Evolutionary conservation across 169 alveolate genomes (phyloP).

Genomic region (Plasmodium malariae): DNA sequence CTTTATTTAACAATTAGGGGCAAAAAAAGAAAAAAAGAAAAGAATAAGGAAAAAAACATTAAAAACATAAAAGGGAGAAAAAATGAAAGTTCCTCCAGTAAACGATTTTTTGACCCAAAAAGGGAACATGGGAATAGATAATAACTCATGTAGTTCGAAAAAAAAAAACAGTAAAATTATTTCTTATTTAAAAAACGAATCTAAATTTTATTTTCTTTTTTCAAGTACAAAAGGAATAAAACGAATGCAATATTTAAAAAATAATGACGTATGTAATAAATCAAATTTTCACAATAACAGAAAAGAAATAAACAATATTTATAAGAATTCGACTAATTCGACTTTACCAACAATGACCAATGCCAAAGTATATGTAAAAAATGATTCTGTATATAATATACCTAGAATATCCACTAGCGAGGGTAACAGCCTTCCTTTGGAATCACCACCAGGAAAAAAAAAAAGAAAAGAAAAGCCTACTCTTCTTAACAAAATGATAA

Average conservation of each 20-base stretch:
- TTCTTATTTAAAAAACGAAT: constrained; percentile 69
- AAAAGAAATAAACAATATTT: neutral
- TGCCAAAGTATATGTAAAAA: neutral
- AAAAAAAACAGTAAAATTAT: constrained; percentile 57
- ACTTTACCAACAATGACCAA: no score
- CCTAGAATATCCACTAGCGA: neutral
- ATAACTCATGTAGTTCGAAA: neutral
- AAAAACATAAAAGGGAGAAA: no score
- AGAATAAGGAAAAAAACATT: no score
- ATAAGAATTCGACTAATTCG: neutral
- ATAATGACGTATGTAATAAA: constrained; percentile 1
- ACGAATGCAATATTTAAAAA: neutral
- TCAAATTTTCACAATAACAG: neutral
- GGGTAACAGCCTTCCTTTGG: neutral
- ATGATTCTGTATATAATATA: neutral
- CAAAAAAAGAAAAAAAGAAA: no score
- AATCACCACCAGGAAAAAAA: constrained; percentile 55
- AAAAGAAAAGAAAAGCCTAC: constrained; percentile 44
- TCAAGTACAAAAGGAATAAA: constrained; percentile 16
- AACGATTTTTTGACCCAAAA: neutral
- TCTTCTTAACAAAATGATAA: constrained; percentile 30
- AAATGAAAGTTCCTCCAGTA: constrained; percentile 13
- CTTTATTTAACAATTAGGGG: no score
- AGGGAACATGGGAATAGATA: neutral
- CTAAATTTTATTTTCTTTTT: constrained; percentile 38